A percentile compares a stretch with the other conserved stretches of the same genome.
Conservation (phyloP, 148 eudicot species). For the Chenopodium quinoa region DNA sequence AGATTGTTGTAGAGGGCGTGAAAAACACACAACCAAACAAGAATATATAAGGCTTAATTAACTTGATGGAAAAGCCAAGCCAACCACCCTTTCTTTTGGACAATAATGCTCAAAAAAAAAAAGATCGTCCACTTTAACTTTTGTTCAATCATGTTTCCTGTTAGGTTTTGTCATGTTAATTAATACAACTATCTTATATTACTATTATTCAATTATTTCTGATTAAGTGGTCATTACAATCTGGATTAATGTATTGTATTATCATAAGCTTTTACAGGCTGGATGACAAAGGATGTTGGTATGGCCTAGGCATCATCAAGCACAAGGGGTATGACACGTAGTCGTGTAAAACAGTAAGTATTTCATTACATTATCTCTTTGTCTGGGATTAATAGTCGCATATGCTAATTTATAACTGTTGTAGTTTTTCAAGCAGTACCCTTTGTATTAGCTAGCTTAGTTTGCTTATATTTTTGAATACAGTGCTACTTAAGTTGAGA, state of each 20-base stretch:
- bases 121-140: conserved; percentile 13
- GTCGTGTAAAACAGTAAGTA: not conserved
- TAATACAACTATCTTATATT: not conserved
- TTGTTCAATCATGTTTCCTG: conserved; percentile 23
- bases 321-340: conserved; percentile 11
- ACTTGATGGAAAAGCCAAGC: conserved; percentile 50
- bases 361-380: no score
- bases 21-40: conserved; percentile 24
- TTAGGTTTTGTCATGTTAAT: conserved; percentile 17
- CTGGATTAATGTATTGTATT: conserved; percentile 11
- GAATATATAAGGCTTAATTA: conserved; percentile 23
- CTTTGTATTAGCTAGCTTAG: no score
- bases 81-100: conserved; percentile 42
- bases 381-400: no score
- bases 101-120: conserved; percentile 15
- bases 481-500: no score
- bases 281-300: conserved; percentile 20
- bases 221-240: conserved; percentile 9
- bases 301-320: conserved; percentile 6
- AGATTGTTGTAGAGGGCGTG: conserved; percentile 4
- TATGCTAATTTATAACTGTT: no score
- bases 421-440: no score
- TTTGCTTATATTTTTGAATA: no score
- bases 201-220: not conserved
- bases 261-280: conserved; percentile 28